Base-by-base conservation (phyloP, 345 rosid genomes). In the sweet orange (Citrus sinensis) region DNA sequence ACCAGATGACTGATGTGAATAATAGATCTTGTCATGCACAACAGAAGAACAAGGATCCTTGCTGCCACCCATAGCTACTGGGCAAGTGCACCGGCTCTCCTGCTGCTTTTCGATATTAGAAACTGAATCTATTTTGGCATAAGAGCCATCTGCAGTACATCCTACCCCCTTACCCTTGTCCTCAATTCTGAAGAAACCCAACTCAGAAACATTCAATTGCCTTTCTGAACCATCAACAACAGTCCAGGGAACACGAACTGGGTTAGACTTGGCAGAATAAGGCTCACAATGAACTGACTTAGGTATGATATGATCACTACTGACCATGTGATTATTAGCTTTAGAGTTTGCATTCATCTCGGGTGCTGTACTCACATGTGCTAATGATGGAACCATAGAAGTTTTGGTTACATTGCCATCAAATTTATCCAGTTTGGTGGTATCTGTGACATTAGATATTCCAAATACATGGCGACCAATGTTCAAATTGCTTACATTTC, bases 161-260 rank as follows among this genome's bases (percentile, higher is more conserved):
- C 76, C 85, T 19, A 72, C 75, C 22, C 35, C 72, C 70, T 82
- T 78, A 16, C 79, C 83, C 56, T 68, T 83, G 69, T 82, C 89
- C 29, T 67, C 71, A 35, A 62, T 27, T 71, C 80, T 77, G 65
- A 67, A 72, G 69, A 82, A 83, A 80, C 69, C 76, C 70, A 73
- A 46, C 40, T 79, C 80, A 29, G 87, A 79, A 40, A 59, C 37
- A 37, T 80, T 27, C 68, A 63, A 17, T 62, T 76, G 86, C 67
- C 73, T 67, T 60, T 75, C 83, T 46, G 65, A 55, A 80, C n/a
- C 61, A 77, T 70, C 76, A 70, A 76, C 73, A 73, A 27, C 63
- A 70, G 25, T 63, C 71, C 73, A 39, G 20, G 81, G 80, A 40
- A 72, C 75, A 80, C 70, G 61, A 62, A 51, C 56, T 27, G 68